Evolutionary conservation across 1,284 basidiomycete genomes (phyloP), one percentile per base, ranked within the genome.

Genomic region (Chiua sp.): DNA sequence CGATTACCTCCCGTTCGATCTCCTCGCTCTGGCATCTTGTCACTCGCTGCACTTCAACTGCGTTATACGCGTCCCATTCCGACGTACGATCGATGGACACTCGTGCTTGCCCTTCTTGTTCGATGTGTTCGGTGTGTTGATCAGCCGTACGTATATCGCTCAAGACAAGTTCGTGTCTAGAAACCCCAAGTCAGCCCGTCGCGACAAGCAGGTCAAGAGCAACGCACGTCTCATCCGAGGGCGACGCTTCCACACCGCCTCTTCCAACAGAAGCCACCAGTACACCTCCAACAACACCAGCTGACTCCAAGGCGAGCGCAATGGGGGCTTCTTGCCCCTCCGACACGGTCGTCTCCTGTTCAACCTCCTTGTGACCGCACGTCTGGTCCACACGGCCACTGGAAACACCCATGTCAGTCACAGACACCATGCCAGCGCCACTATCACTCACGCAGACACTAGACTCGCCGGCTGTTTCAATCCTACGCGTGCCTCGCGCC

Each of bases 361-460:
- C 44, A 13, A 10, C 11, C 1, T 26, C 28, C 7, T 32, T 4
- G 32, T 44, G 37, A 11, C 37, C 23, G 12, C 50, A 44, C 1
- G 39, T 23, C 13, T 16, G 18, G 20, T 20, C 15, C 8, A 16
- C 13, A 10, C 1, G 13, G 23, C 35, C 39, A 37, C 55, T 65
- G 30, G n/a, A 44, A 53, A 42, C 4, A 20, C 42, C n/a, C 28
- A 39, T 16, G 4, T 54, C 26, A 53, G 28, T 32, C 30, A 18
- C 32, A 12, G 23, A 8, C 26, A 11, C 20, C n/a, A 51, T 8
- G 42, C 2, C 20, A 46, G 20, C 15, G 15, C 11, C 15, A 44
- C 2, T 33, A 32, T 15, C 42, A 46, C 63, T 64, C 47, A 65
- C 63, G 44, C 23, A 23, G 59, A 20, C 7, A 39, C 10, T 8